Evolutionary conservation across 805 yeast genomes (phyloP), one percentile per base, ranked within the genome.

Genomic region (Ogataea parapolymorpha): DNA sequence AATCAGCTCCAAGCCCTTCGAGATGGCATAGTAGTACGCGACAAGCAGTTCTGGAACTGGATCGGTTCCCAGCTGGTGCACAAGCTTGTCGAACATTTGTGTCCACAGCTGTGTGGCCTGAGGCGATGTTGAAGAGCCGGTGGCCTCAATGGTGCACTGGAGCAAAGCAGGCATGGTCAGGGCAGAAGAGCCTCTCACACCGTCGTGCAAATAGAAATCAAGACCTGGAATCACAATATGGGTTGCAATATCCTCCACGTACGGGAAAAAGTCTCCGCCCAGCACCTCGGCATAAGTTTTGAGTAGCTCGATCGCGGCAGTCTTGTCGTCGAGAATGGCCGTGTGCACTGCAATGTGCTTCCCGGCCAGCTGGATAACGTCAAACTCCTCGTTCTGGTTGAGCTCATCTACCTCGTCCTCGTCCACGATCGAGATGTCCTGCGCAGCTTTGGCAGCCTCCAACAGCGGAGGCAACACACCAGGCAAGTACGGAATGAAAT

Each of bases 311-410:
- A 93, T 86, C 6, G 98, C 97, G 31, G 83, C 75, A 3, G 87
- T 90, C 65, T 93, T 93, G 49, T 91, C 98, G 58, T 93, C 99
- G 44, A 93, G 72, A n/a, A 86, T 71, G 10, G 96, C 88, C 3
- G 97, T 90, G 59, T 91, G 95, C 38, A 93, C 88, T 16, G 97
- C 98, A 55, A 93, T 79, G 56, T 87, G 90, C 62, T 88, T 90
- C 39, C 98, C 99, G 23, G 87, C 80, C 32, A 90, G 70, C 52
- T 88, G 88, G 40, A 93, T 81, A 33, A 93, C 93, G 57, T 93
- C 98, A 93, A 96, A 93, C 47, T 89, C 96, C 39, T 89, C 95
- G 54, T 87, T 85, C 56, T 80, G 82, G 53, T 80, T 84, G 49
- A 79, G 79, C 50, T 85, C 86, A 35, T 85, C 93, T 23, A 80